A percentile compares a stretch with the other conserved stretches of the same genome.
Conservation (phyloP, 2,329 filamentous ascomycete species). For the Aspergillus intermedius region DNA sequence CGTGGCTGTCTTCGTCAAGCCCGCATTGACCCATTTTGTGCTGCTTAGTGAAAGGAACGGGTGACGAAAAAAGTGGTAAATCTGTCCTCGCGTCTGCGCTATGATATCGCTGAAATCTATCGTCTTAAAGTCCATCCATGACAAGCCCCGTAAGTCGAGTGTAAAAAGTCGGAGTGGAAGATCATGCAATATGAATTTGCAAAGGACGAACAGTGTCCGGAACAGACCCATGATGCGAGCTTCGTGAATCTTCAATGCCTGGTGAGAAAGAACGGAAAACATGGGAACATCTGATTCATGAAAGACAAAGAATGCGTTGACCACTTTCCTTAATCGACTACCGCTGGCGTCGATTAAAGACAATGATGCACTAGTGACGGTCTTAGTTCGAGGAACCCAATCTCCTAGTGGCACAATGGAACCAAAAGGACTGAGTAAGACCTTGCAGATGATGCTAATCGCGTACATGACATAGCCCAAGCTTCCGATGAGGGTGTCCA, state of each 20-base stretch:
- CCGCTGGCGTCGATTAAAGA: conserved; percentile 38
- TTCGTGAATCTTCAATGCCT: conserved; percentile 59
- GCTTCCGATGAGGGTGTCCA: conserved; percentile 65
- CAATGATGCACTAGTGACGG: conserved; percentile 35
- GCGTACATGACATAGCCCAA: conserved; percentile 48
- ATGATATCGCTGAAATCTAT: conserved; percentile 12
- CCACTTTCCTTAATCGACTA: conserved; percentile 31
- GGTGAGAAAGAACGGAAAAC: conserved; percentile 70
- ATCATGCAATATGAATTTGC: conserved; percentile 40
- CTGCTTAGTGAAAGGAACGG: conserved; percentile 18
- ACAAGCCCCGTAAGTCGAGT: conserved; percentile 16
- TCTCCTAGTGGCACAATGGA: conserved; percentile 28
- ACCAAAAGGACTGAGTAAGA: conserved; percentile 28
- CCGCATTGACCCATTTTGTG: conserved; percentile 23
- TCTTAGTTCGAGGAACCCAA: conserved; percentile 30
- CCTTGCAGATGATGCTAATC: conserved; percentile 27
- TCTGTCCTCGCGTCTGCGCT: conserved; percentile 13
- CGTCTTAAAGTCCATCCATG: conserved; percentile 15
- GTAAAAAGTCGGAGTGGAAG: conserved; percentile 29
- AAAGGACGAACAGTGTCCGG: conserved; percentile 30
- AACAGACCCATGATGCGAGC: conserved; percentile 42
- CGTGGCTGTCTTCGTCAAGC: conserved; percentile 12
- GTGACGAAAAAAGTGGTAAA: conserved; percentile 16
- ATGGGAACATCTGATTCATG: conserved; percentile 60
- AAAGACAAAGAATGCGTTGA: conserved; percentile 35